These are phyloP conservation scores for Solanum chiquidenum DNA, from an alignment of 257 asterid genomes.

Conservation along the genomic window DNA sequence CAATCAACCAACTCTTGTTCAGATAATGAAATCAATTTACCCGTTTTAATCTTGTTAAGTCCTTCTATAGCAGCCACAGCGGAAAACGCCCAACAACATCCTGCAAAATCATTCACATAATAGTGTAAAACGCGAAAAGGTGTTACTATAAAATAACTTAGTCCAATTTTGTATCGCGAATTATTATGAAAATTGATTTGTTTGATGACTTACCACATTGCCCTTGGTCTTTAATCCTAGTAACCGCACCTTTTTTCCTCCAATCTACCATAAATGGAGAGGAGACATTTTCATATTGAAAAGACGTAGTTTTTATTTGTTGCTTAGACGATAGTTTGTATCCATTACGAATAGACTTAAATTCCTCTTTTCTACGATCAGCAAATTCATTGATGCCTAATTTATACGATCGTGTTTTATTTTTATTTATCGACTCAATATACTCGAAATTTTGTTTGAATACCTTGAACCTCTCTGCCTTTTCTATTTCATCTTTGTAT, in stretches of 20 bases:
- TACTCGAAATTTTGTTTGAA: slow-evolving; percentile 23
- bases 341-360: slow-evolving; percentile 12
- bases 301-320: not conserved
- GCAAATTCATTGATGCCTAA: slow-evolving; percentile 24
- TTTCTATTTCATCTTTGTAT: slow-evolving; percentile 18
- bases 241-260: too few species aligned
- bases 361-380: slow-evolving; percentile 20
- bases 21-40: slow-evolving; percentile 21
- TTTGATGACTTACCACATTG: too few species aligned
- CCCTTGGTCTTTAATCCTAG: too few species aligned
- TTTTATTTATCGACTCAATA: slow-evolving; percentile 14
- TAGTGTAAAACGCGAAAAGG: too few species aligned
- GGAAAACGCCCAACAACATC: slow-evolving; percentile 10
- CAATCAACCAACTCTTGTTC: slow-evolving; percentile 18
- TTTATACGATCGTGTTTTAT: slow-evolving; percentile 7
- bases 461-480: slow-evolving; percentile 3
- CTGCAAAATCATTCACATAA: not conserved
- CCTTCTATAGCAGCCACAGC: slow-evolving; percentile 35
- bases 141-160: too few species aligned
- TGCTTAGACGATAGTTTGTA: not conserved
- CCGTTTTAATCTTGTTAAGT: not conserved
- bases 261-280: too few species aligned
- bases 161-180: too few species aligned
- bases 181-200: too few species aligned
- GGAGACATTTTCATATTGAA: slow-evolving; percentile 8